Base-by-base conservation (phyloP, 495 filamentous ascomycete genomes). In the Tuber umbilicatum region DNA sequence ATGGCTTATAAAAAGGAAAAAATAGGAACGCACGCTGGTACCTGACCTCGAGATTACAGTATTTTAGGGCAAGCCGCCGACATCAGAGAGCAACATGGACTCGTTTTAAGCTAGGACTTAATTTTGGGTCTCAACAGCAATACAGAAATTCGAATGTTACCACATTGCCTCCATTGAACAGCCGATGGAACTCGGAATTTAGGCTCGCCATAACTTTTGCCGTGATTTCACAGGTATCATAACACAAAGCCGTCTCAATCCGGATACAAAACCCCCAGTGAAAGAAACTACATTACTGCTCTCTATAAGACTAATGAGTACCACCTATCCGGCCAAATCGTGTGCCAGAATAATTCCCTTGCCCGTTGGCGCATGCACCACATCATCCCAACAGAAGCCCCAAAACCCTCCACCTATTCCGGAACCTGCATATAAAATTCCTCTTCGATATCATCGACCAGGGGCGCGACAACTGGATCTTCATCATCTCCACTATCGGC, bases 371-470 rank as follows among this genome's bases (percentile, higher is more conserved):
- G 50, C 9, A 31, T 60, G 5, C n/a, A 35, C 55, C n/a, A 7
- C 55, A 35, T 35, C 35, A 27, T 10, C 23, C 50, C 14, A 17
- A 5, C 17, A 19, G 55, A 19, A 35, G 17, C 17, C 0, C 55
- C 55, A 17, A 3, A 9, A 19, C 6, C 31, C 10, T 19, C 69
- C 27, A n/a, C 17, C 17, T 70, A 70, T 70, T 50, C 37, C 1
- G 77, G 78, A 60, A 81, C 39, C 3, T 40, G 74, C 39, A 81
- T 78, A 68, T 78, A 81, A 68, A 81, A 81, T 35, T 78, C 76
- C 23, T 78, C 77, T 43, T 78, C 75, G 5, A 81, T 76, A 19
- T 75, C 77, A 5, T 79, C 77, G 7, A 68, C 35, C 37, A 74
- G 42, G n/a, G 72, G 69, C 14, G 67, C 64, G n/a, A 79, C 31